Conservation (phyloP, 305 asterid species). For the Stenogyne calaminthoides region DNA sequence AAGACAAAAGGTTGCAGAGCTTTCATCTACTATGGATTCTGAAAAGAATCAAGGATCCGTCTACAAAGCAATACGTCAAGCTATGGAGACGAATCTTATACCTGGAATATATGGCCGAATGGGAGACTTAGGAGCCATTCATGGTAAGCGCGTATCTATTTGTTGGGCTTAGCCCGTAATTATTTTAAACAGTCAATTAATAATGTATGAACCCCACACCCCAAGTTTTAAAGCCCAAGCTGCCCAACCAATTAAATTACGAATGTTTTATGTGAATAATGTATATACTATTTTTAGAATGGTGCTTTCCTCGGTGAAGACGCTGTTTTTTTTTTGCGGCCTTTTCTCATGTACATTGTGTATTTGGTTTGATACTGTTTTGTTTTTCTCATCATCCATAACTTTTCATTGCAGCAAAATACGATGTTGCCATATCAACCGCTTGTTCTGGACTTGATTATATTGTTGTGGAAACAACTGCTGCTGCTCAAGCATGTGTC, state of each 20-base stretch:
- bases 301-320: not conserved
- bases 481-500: constrained; percentile 90
- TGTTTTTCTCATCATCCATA: constrained; percentile 12
- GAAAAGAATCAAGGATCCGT: constrained; percentile 92
- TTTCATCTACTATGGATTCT: constrained; percentile 71
- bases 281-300: not conserved
- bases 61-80: constrained; percentile 79
- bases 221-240: not conserved
- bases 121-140: constrained; percentile 98
- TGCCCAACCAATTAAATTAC: not conserved
- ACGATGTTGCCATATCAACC: constrained; percentile 95
- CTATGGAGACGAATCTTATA: constrained; percentile 68
- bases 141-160: constrained; percentile 52
- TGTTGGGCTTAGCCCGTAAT: not conserved
- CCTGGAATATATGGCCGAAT: constrained; percentile 91
- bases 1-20: constrained; percentile 85
- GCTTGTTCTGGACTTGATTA: constrained; percentile 91
- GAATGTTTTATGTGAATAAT: not conserved
- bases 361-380: not conserved
- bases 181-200: not conserved
- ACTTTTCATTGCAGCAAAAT: constrained; percentile 65
- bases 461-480: constrained; percentile 80
- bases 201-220: not conserved
- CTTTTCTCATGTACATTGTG: not conserved
- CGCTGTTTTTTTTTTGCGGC: not conserved